A percentile compares a stretch with the other conserved stretches of the same genome.
These are phyloP conservation scores for Gastroboletus turbinatus DNA, from an alignment of 1,284 basidiomycete species.

Conservation along the genomic window DNA sequence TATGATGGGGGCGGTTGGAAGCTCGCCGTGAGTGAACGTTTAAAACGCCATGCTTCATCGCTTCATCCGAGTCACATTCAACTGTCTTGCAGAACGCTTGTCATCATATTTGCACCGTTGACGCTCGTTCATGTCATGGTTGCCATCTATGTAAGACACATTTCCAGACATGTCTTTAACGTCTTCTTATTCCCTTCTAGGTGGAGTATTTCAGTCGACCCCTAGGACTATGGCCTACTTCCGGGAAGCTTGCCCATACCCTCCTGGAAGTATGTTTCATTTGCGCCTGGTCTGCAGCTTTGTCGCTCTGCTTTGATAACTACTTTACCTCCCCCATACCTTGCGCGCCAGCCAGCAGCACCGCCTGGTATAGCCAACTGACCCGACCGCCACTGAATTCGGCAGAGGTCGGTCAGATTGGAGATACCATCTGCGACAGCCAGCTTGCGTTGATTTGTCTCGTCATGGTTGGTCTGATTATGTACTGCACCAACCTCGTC, in stretches of 20 bases:
- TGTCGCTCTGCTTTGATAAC: slow-evolving; percentile 87
- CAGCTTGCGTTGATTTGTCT: slow-evolving; percentile 76
- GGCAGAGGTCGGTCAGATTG: slow-evolving; percentile 41
- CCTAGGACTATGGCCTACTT: slow-evolving; percentile 86
- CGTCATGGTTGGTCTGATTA: slow-evolving; percentile 69
- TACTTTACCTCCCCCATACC: slow-evolving; percentile 86
- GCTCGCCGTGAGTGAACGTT: slow-evolving; percentile 64
- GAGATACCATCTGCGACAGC: slow-evolving; percentile 61
- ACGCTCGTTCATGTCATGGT: slow-evolving; percentile 85
- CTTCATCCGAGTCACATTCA: slow-evolving; percentile 7
- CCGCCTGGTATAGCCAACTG: slow-evolving; percentile 70
- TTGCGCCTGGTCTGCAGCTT: slow-evolving; percentile 88
- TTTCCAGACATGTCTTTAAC: not conserved
- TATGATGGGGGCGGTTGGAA: slow-evolving; percentile 73
- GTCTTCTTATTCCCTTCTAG: slow-evolving; percentile 40
- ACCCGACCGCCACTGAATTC: slow-evolving; percentile 46
- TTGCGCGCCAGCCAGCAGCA: slow-evolving; percentile 59
- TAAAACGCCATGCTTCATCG: not conserved
- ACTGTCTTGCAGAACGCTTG: slow-evolving; percentile 59
- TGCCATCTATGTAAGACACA: slow-evolving; percentile 69
- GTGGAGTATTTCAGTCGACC: slow-evolving; percentile 91
- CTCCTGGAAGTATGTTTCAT: slow-evolving; percentile 85
- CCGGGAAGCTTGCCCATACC: slow-evolving; percentile 77
- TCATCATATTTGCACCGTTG: slow-evolving; percentile 84
- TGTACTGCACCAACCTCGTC: slow-evolving; percentile 79